Percentiles rank a stretch among this genome's conserved stretches.
Evolutionary conservation across 208 protist genomes (phyloP).

Genomic region (Phytomonas francai): DNA sequence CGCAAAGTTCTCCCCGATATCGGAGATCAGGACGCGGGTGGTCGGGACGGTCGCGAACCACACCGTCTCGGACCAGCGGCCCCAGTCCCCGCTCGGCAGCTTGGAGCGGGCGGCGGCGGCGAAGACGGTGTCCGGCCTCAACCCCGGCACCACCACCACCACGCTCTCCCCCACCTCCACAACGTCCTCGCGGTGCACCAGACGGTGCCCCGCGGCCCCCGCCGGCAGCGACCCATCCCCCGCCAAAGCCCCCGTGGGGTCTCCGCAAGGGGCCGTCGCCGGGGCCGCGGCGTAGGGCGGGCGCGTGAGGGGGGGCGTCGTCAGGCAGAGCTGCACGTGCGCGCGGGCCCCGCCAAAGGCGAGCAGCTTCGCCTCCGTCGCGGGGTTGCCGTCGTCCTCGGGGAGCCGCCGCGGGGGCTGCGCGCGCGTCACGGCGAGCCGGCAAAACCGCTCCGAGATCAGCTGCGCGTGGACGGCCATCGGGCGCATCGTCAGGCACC

Average conservation of each 20-base stretch:
- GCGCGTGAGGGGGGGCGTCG: slow-evolving; percentile 58
- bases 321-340: slow-evolving; percentile 86
- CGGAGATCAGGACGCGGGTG: slow-evolving; percentile 62
- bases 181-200: slow-evolving; percentile 86
- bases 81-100: slow-evolving; percentile 80
- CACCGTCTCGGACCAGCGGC: slow-evolving; percentile 81
- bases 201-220: slow-evolving; percentile 52
- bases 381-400: slow-evolving; percentile 84
- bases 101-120: slow-evolving; percentile 81
- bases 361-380: slow-evolving; percentile 43
- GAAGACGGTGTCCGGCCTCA: slow-evolving; percentile 86
- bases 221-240: slow-evolving; percentile 65
- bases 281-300: slow-evolving; percentile 46
- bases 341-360: slow-evolving; percentile 76
- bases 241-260: too few relatives aligned
- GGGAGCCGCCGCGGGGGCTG: slow-evolving; percentile 69
- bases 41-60: slow-evolving; percentile 82
- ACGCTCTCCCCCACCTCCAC: slow-evolving; percentile 37
- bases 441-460: slow-evolving; percentile 88
- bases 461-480: slow-evolving; percentile 79
- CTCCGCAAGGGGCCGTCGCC: too few relatives aligned
- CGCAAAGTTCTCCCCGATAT: slow-evolving; percentile 85
- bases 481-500: slow-evolving; percentile 88
- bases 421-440: slow-evolving; percentile 55
- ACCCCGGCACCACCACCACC: slow-evolving; percentile 76